A percentile compares a stretch with the other conserved stretches of the same genome.
These are phyloP conservation scores for Apiospora malaysiana DNA, from an alignment of 2,329 filamentous ascomycete genomes.

Conservation along the genomic window DNA sequence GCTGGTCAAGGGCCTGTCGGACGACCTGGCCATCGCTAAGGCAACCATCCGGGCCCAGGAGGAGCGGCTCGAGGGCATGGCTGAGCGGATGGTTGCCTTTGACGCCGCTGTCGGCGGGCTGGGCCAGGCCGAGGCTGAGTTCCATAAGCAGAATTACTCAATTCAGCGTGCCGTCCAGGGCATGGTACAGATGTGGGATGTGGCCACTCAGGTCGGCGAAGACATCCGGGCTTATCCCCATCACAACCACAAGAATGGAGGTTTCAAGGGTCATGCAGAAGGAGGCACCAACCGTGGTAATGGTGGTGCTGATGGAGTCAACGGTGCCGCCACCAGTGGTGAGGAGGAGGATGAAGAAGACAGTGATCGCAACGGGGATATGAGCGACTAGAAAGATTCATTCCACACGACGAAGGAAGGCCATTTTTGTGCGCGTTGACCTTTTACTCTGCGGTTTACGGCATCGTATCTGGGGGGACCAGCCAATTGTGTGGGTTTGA, in stretches of 20 bases:
- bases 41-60: conserved; percentile 20
- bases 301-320: neutral
- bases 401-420: too few species aligned
- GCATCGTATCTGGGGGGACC: too few species aligned
- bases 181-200: conserved; percentile 19
- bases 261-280: neutral
- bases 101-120: neutral
- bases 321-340: neutral
- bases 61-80: conserved; percentile 18
- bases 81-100: conserved; percentile 16
- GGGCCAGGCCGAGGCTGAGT: conserved; percentile 11
- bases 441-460: too few species aligned
- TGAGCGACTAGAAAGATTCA: neutral
- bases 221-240: neutral
- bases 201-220: conserved; percentile 14
- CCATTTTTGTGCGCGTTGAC: too few species aligned
- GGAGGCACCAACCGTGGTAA: too few species aligned
- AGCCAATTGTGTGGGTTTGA: too few species aligned
- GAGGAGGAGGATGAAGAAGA: neutral
- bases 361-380: neutral
- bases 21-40: conserved; percentile 22
- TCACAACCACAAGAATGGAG: neutral
- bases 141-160: neutral
- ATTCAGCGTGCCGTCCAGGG: conserved; percentile 16
- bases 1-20: neutral